Base-by-base conservation (phyloP, 1,139 yeast genomes). In the Suhomyces guaymorum region DNA sequence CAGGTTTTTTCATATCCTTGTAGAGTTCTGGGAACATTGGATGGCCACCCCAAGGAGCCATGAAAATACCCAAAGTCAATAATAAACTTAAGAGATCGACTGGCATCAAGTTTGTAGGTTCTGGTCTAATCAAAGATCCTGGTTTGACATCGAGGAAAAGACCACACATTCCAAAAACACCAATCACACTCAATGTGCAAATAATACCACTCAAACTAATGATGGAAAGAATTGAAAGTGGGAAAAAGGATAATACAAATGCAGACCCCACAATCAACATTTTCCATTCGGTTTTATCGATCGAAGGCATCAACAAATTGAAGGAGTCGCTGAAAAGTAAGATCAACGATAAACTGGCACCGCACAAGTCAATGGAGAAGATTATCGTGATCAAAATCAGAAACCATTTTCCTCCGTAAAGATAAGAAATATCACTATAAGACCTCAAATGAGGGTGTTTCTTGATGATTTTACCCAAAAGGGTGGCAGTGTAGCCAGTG, bases 31-130 rank as follows among this genome's bases (percentile, higher is more conserved):
- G 95, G 48, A 84, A 84, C 14, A 86, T 86, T 1, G 94, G 89
- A 57, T 86, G 95, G 3, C 95, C 95, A 43, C 95, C 94, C 86
- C 92, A 86, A 11, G 92, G 90, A 7, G 94, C 85, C 82, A 86
- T 82, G 47, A 84, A 74, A 27, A 86, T 72, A 5, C 95, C 95
- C 43, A 84, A 70, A 4, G 88, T 73, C 23, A 84, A 63, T 17
- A 86, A 68, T 4, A 81, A 68, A 26, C 70, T 63, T 20, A 59
- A 58, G 46, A 67, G 55, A 27, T 70, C 66, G 9, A 59, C 53
- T 1, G 95, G 95, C 66, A 77, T 74, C 33, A 75, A 38, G 34
- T 66, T 61, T 0, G 73, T 64, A 2, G 45, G 28, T 52, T 77
- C 78, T 3, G 87, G 83, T 14, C 66, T 53, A 6, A 79, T 45